Conservation (phyloP, 208 protist genomes). For the Strigomonas galati region DNA sequence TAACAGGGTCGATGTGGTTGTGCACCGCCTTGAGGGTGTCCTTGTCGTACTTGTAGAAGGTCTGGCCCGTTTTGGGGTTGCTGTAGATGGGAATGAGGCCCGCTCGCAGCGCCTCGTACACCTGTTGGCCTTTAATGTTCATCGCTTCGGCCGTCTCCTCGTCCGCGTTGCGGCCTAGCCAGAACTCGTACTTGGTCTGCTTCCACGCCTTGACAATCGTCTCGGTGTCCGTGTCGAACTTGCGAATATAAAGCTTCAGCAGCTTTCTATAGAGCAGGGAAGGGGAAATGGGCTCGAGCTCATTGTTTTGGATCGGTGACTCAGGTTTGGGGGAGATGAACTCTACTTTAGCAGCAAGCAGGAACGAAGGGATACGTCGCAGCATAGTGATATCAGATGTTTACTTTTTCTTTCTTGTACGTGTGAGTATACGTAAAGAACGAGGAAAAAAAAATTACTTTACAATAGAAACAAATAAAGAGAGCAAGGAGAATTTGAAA, state of each 20-base stretch:
- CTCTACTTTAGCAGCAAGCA: conserved; percentile 34
- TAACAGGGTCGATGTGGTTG: conserved; percentile 80
- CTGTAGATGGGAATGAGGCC: conserved; percentile 72
- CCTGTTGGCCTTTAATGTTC: conserved; percentile 77
- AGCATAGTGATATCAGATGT: background rate
- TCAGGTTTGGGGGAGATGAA: conserved; percentile 73
- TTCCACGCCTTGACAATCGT: conserved; percentile 85
- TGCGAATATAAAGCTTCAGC: conserved; percentile 80
- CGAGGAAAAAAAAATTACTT: background rate
- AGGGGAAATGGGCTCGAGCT: conserved; percentile 52
- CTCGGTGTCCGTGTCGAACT: conserved; percentile 85
- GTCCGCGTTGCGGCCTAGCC: conserved; percentile 40
- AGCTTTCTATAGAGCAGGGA: conserved; percentile 73
- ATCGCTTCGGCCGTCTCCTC: conserved; percentile 53
- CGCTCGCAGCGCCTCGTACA: conserved; percentile 69
- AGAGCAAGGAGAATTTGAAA: background rate
- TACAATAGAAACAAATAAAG: background rate
- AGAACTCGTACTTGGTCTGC: conserved; percentile 89
- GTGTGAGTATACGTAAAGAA: background rate
- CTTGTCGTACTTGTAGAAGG: conserved; percentile 72
- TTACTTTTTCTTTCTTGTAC: conserved; percentile 6
- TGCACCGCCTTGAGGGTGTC: conserved; percentile 80
- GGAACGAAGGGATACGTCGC: background rate
- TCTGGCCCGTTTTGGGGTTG: conserved; percentile 69
- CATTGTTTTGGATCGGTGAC: conserved; percentile 37